Base-by-base conservation (phyloP, 805 yeast species). In the Ogataea saltuana region DNA sequence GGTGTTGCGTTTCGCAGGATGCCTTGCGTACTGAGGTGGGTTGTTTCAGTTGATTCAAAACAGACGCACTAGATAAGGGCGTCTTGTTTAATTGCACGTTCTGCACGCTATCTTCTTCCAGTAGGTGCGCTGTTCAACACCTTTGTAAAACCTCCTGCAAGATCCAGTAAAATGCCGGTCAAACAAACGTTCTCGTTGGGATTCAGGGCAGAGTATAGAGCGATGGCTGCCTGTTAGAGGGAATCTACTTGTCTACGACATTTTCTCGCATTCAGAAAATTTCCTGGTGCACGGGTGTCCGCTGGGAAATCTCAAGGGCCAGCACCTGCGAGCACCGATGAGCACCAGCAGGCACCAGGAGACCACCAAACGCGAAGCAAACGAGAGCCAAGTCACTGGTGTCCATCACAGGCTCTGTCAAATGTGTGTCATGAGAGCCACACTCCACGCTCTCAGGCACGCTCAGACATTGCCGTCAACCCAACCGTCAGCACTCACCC, bases 41-140 rank as follows among this genome's bases (percentile, higher is more conserved):
- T 10, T 16, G 35, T 32, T 32, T 32, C 35, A 26, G 17, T 32
- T 32, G 26, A 19, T 32, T 21, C 16, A 19, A 32, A 32, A 32
- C 35, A 32, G 35, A 20, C 35, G 18, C 35, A 32, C 35, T 32
- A 32, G 35, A 32, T 32, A 32, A 32, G 35, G 35, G 35, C 35
- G 35, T 15, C 35, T 21, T 17, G 35, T 32, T 32, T 26, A 32
- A 32, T 32, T 32, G 35, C 26, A 32, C 16, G 12, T 32, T 19
- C 9, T 12, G 23, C 6, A 19, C 35, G 35, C 10, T 32, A 12
- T 32, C 15, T 20, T n/a, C 6, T 19, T n/a, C n/a, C n/a, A n/a
- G n/a, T 16, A 11, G 9, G 19, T 11, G 35, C 23, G 26, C 17
- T 32, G 35, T 19, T 19, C 15, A 10, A 32, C 26, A 19, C 25